Percentiles rank a stretch among this genome's conserved stretches.
phyloP scores from a whole-genome alignment of 441 rosid genomes.

The Arabidopsis hybrid region DNA sequence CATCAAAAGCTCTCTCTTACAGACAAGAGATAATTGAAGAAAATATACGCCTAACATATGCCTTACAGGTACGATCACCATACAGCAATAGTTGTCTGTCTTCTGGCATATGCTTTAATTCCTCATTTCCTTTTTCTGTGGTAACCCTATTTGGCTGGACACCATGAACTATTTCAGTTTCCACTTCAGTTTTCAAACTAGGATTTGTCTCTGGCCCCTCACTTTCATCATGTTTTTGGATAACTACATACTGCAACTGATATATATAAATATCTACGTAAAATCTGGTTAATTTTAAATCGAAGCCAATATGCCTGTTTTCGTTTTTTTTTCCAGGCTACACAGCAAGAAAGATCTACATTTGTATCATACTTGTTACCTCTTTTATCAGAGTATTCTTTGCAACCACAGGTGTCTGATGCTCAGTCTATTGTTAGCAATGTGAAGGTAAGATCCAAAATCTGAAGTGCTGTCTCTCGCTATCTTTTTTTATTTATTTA shows the following conservation, averaged over 20 bases:
- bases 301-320: slow-evolving; percentile 25
- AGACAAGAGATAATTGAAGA: slow-evolving; percentile 99
- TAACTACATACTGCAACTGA: not conserved
- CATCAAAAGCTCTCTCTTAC: slow-evolving; percentile 95
- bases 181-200: slow-evolving; percentile 11
- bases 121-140: slow-evolving; percentile 18
- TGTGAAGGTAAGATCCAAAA: slow-evolving; percentile 74
- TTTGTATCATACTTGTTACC: slow-evolving; percentile 93
- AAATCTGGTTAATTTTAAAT: not conserved
- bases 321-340: slow-evolving; percentile 64
- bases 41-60: slow-evolving; percentile 90
- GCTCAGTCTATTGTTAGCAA: slow-evolving; percentile 97
- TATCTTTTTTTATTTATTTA: slow-evolving; percentile 14
- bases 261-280: not conserved
- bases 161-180: slow-evolving; percentile 3
- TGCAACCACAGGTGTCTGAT: slow-evolving; percentile 89
- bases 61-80: slow-evolving; percentile 70
- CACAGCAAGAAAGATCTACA: slow-evolving; percentile 92
- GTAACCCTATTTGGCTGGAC: slow-evolving; percentile 1
- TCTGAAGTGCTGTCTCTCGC: slow-evolving; percentile 32
- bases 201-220: slow-evolving; percentile 21
- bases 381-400: slow-evolving; percentile 87
- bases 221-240: slow-evolving; percentile 25
- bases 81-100: slow-evolving; percentile 11
- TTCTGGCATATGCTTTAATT: slow-evolving; percentile 17